A percentile compares a stretch with the other conserved stretches of the same genome.
Conservation (phyloP, 2,329 filamentous ascomycete genomes). For the Sclerotinia borealis region DNA sequence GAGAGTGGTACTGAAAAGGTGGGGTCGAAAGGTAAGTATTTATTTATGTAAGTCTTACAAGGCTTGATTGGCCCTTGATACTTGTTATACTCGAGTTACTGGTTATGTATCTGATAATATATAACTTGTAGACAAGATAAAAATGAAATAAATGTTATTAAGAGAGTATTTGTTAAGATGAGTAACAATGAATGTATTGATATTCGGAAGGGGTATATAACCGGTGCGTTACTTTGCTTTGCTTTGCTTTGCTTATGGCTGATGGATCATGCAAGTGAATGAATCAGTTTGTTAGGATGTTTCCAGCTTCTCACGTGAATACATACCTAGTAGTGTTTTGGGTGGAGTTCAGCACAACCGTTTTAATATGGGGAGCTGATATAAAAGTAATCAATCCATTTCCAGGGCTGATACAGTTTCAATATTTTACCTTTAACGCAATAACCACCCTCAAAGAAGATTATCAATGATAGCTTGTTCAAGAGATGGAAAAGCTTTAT, state of each 20-base stretch:
- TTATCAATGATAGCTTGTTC: not conserved
- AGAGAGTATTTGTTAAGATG: not conserved
- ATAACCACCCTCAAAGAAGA: not conserved
- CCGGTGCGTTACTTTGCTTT: not conserved
- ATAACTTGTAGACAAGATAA: not conserved
- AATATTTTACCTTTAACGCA: not conserved
- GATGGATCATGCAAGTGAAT: not conserved
- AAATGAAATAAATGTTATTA: too few relatives aligned
- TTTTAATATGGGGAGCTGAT: not conserved
- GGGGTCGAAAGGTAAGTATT: not conserved
- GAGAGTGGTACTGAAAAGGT: not conserved
- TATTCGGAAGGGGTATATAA: not conserved
- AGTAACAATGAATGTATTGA: not conserved
- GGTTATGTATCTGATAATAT: not conserved
- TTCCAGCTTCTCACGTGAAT: conserved; percentile 1
- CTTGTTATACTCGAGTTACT: too few relatives aligned
- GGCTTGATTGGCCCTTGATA: conserved; percentile 1
- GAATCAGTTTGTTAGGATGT: not conserved
- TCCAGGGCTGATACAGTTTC: too few relatives aligned
- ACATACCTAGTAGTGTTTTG: not conserved
- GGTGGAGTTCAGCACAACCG: not conserved
- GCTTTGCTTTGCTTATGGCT: not conserved
- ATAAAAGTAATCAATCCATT: too few relatives aligned
- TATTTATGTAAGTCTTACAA: not conserved
- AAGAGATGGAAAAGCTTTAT: too few relatives aligned